Evolutionary conservation across 805 yeast genomes (phyloP).

Genomic region (Wickerhamomyces bisporus): DNA sequence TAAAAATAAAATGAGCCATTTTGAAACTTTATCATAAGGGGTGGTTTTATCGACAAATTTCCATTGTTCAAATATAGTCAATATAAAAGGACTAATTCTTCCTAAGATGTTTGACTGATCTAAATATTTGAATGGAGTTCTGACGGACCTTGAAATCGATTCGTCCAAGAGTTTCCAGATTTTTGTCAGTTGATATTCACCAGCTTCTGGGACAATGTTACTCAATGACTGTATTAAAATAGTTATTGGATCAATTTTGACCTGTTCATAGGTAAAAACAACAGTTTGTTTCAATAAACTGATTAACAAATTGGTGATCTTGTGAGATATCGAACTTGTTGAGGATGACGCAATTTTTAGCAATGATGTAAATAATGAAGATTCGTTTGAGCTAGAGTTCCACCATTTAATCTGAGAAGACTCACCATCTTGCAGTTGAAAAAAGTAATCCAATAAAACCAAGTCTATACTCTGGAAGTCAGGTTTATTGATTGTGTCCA

Average conservation of each 20-base stretch:
- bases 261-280: conserved; percentile 41
- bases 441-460: conserved; percentile 50
- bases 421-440: conserved; percentile 55
- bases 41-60: conserved; percentile 39
- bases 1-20: conserved; percentile 49
- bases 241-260: conserved; percentile 48
- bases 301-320: conserved; percentile 45
- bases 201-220: conserved; percentile 11
- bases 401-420: conserved; percentile 72
- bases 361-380: conserved; percentile 65
- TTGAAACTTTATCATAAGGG: conserved; percentile 22
- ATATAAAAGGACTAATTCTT: conserved; percentile 49
- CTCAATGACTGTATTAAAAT: conserved; percentile 49
- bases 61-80: conserved; percentile 66
- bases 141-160: conserved; percentile 60
- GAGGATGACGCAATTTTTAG: conserved; percentile 43
- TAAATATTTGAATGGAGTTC: conserved; percentile 79
- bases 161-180: conserved; percentile 73
- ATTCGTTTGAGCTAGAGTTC: conserved; percentile 44
- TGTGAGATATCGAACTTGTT: conserved; percentile 30
- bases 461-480: conserved; percentile 49
- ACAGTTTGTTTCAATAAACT: conserved; percentile 47
- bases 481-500: conserved; percentile 28
- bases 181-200: conserved; percentile 18
- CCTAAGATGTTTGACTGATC: conserved; percentile 42